Percentiles rank a stretch among this genome's conserved stretches.
phyloP scores from a whole-genome alignment of 805 yeast genomes.

The Aciculoconidium aculeatum region DNA sequence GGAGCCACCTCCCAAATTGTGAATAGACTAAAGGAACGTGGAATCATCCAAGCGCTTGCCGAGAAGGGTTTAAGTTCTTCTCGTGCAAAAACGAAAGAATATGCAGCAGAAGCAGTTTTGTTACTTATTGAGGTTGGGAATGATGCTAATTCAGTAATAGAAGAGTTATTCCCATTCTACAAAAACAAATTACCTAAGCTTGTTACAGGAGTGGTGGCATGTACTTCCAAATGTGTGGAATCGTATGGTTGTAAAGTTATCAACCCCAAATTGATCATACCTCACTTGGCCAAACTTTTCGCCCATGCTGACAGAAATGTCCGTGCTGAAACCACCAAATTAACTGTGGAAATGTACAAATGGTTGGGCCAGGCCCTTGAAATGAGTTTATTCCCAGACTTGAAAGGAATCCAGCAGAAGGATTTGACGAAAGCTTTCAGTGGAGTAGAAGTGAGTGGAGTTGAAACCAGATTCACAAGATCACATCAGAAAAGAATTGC shows the following conservation, averaged over 20 bases:
- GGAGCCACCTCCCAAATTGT: constrained; percentile 44
- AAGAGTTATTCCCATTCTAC: constrained; percentile 57
- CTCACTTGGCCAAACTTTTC: constrained; percentile 60
- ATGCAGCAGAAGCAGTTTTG: constrained; percentile 57
- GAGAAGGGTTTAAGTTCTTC: constrained; percentile 80
- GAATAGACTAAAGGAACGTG: constrained; percentile 32
- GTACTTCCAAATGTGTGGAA: constrained; percentile 49
- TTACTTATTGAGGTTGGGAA: constrained; percentile 57
- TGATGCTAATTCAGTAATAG: constrained; percentile 60
- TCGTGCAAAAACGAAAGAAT: constrained; percentile 67
- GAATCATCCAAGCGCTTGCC: constrained; percentile 47
- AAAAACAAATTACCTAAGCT: constrained; percentile 69
- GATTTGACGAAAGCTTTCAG: constrained; percentile 71
- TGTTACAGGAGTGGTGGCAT: constrained; percentile 59
- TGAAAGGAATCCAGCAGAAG: constrained; percentile 89
- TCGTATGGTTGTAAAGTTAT: constrained; percentile 60
- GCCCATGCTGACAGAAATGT: constrained; percentile 85
- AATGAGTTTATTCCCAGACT: constrained; percentile 53
- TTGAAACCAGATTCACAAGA: constrained; percentile 46
- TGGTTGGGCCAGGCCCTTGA: constrained; percentile 69
- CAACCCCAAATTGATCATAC: constrained; percentile 49
- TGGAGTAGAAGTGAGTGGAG: constrained; percentile 33
- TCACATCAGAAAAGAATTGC: constrained; percentile 46
- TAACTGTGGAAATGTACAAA: constrained; percentile 63
- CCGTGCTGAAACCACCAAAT: constrained; percentile 65